A percentile compares a stretch with the other conserved stretches of the same genome.
Conservation (phyloP, 345 rosid species). For the Erucastrum elatum region DNA sequence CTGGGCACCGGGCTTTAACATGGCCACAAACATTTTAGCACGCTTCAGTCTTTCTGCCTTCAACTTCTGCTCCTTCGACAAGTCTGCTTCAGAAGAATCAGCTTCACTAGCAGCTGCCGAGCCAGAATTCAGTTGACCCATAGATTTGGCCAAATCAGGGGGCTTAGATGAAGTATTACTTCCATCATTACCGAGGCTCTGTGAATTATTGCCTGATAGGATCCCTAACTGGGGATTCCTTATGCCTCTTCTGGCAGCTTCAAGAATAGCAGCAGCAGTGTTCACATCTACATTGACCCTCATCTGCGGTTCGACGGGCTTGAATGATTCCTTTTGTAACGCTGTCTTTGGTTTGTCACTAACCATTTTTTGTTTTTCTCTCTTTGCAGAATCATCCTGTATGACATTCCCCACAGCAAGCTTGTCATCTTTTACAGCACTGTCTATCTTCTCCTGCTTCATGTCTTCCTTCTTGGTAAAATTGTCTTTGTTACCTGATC, state of each 20-base stretch:
- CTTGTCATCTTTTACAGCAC: conserved; percentile 44
- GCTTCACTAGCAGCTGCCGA: conserved; percentile 64
- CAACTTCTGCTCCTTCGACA: conserved; percentile 75
- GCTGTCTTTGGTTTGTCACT: conserved; percentile 68
- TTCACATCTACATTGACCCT: conserved; percentile 47
- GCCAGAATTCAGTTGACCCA: conserved; percentile 41
- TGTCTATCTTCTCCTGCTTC: conserved; percentile 49
- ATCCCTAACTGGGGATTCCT: conserved; percentile 66
- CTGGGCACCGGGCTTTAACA: conserved; percentile 62
- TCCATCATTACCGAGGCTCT: conserved; percentile 47
- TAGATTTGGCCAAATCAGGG: conserved; percentile 36
- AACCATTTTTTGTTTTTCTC: conserved; percentile 79
- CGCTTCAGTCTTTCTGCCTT: conserved; percentile 94
- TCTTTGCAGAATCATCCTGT: conserved; percentile 62
- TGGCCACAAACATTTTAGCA: conserved; percentile 88
- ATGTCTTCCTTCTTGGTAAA: conserved; percentile 48
- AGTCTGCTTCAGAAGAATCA: conserved; percentile 65
- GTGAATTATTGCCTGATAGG: conserved; percentile 46
- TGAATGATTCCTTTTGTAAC: conserved; percentile 53
- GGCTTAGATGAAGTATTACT: conserved; percentile 40
- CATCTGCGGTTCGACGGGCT: conserved; percentile 48
- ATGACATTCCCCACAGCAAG: conserved; percentile 52
- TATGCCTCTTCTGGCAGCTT: conserved; percentile 86
- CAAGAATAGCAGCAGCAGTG: conserved; percentile 74
- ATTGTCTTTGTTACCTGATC: conserved; percentile 42